Percentiles rank a stretch among this genome's conserved stretches.
Conservation (phyloP, 208 protist species). For the Strigomonas oncopelti region DNA sequence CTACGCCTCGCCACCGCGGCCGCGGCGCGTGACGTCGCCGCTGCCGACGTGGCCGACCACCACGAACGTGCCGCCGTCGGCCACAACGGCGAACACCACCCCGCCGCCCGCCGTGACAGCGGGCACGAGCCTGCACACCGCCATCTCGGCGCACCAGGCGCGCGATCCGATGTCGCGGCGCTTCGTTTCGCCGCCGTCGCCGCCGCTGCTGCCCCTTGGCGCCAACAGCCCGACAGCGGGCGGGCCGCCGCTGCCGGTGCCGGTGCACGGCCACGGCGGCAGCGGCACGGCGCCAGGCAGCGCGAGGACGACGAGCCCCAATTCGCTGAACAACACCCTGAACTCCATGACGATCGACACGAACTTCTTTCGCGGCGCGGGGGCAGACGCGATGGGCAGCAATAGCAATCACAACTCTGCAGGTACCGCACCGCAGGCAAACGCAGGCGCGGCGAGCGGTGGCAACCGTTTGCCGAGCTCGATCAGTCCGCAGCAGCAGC, state of each 20-base stretch:
- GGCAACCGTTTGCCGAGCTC: too few species aligned
- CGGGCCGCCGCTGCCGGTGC: too few species aligned
- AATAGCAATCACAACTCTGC: neutral
- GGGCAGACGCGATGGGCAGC: neutral
- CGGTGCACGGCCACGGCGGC: neutral
- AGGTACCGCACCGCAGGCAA: too few species aligned
- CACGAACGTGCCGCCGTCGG: neutral
- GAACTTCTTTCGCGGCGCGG: neutral
- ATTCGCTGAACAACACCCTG: neutral
- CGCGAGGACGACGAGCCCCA: neutral
- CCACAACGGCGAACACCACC: too few species aligned
- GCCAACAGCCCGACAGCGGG: too few species aligned
- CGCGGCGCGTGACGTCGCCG: too few species aligned
- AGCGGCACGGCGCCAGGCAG: too few species aligned
- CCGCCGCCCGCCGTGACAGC: too few species aligned
- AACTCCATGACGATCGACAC: neutral
- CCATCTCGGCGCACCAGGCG: neutral
- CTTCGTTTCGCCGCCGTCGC: neutral
- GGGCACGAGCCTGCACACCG: neutral
- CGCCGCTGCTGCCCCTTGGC: neutral
- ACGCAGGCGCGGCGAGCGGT: too few species aligned
- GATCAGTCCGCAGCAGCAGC: neutral
- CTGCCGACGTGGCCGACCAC: neutral
- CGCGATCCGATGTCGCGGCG: neutral
- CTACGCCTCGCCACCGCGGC: neutral